These are phyloP conservation scores for Rhodotorula sp. DNA, from an alignment of 1,284 basidiomycete genomes.

Conservation along the genomic window DNA sequence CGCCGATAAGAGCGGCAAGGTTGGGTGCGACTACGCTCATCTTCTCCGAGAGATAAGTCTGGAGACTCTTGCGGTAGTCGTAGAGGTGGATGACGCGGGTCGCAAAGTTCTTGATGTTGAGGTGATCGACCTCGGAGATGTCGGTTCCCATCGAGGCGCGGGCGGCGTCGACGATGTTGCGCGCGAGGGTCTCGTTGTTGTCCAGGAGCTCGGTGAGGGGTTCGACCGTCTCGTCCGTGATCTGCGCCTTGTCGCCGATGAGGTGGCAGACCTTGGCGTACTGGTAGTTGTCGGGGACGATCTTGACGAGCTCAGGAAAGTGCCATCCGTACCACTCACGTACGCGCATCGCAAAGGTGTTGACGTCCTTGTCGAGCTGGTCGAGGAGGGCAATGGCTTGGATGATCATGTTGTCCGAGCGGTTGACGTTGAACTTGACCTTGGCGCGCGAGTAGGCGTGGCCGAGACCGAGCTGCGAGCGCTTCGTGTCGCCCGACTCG, in stretches of 20 bases:
- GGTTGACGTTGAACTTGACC: constrained; percentile 99
- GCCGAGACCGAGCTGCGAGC: constrained; percentile 93
- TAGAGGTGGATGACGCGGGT: constrained; percentile 90
- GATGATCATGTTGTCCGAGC: constrained; percentile 99
- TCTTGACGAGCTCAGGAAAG: constrained; percentile 93
- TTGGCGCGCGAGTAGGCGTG: constrained; percentile 98
- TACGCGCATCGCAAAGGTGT: constrained; percentile 97
- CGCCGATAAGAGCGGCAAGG: constrained; percentile 90
- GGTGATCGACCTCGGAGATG: constrained; percentile 88
- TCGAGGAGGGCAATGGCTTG: constrained; percentile 98
- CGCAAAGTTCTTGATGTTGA: constrained; percentile 94
- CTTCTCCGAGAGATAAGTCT: constrained; percentile 91
- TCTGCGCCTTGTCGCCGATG: constrained; percentile 76
- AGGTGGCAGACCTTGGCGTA: constrained; percentile 86
- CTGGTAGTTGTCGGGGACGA: constrained; percentile 93
- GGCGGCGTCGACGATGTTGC: constrained; percentile 91
- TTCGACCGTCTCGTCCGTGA: constrained; percentile 66
- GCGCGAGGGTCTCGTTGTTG: constrained; percentile 81
- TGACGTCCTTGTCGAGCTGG: constrained; percentile 99
- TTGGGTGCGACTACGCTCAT: constrained; percentile 98
- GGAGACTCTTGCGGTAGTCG: constrained; percentile 87
- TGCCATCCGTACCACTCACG: constrained; percentile 99
- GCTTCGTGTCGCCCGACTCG: constrained; percentile 80
- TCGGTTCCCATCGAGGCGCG: constrained; percentile 93
- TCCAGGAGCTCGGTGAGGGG: constrained; percentile 80